Evolutionary conservation across 2,329 filamentous ascomycete genomes (phyloP).

Genomic region (Phaeoacremonium minimum): DNA sequence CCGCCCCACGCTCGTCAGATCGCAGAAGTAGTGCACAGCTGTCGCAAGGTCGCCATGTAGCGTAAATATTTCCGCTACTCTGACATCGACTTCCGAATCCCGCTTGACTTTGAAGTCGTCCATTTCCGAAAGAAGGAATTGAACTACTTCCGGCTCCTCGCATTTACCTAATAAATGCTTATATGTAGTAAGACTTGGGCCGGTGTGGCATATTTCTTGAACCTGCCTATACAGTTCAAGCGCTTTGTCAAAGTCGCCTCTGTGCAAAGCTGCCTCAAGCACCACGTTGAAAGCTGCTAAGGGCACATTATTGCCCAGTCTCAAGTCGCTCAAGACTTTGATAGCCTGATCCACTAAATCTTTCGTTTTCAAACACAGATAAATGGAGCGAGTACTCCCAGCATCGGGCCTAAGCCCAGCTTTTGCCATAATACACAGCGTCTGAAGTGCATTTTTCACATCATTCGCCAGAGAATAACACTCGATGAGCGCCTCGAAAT

Average conservation of each 20-base stretch:
- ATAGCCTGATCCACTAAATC: slow-evolving; percentile 48
- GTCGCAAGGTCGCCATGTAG: neutral
- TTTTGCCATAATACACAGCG: slow-evolving; percentile 69
- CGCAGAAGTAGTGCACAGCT: neutral
- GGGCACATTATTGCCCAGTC: slow-evolving; percentile 24
- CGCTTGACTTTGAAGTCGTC: slow-evolving; percentile 7
- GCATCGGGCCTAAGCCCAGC: slow-evolving; percentile 53
- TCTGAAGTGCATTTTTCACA: slow-evolving; percentile 60
- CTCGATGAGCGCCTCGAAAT: slow-evolving; percentile 77
- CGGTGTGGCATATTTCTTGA: slow-evolving; percentile 5
- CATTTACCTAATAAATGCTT: slow-evolving; percentile 8
- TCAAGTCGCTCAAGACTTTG: slow-evolving; percentile 50
- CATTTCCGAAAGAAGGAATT: slow-evolving; percentile 11
- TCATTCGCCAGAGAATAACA: slow-evolving; percentile 60
- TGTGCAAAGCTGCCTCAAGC: slow-evolving; percentile 24
- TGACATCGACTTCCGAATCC: neutral
- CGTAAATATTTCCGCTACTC: neutral
- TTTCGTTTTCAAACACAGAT: slow-evolving; percentile 45
- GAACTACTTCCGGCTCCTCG: slow-evolving; percentile 7
- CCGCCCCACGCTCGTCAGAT: too few relatives aligned
- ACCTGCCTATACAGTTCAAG: slow-evolving; percentile 8
- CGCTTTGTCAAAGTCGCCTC: slow-evolving; percentile 5
- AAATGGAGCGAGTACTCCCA: slow-evolving; percentile 61
- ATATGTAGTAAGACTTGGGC: slow-evolving; percentile 7
- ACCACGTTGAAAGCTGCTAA: slow-evolving; percentile 34